Evolutionary conservation across 352 stramenopile species (phyloP), one percentile per base, ranked within the genome.

Genomic region (Phytophthora sp.): DNA sequence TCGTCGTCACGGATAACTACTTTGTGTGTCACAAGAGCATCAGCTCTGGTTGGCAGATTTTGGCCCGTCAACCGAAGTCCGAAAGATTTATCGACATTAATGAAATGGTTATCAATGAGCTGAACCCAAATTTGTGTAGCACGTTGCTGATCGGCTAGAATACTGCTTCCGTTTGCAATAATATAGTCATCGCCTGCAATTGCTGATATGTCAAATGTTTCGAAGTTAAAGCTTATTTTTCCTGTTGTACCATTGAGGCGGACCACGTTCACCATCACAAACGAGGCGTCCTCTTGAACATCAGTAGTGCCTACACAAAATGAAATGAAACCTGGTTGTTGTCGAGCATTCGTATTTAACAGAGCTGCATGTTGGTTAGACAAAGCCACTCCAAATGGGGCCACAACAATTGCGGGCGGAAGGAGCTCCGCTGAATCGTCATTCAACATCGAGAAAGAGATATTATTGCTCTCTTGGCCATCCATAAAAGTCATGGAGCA

Each of bases 1-100:
- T 91, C 82, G 23, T 91, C 73, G 17, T 91, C 82, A 4, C 62
- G 21, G 30, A 91, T 76, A 1, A 59, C 48, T 9, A 91, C 31
- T 21, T 64, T 42, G 6, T 62, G 68, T 1, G 69, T 80, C 7
- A 63, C 37, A 13, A 88, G 31, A 5, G 57, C 23, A 9, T 52
- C 24, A n/a, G 5, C 60, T 2, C 4, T 31, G 2, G 13, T 32
- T 6, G 7, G 18, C 17, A 23, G 43, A 5, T 41, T 17, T 23
- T 54, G 30, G 35, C 74, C 41, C 2, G 32, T 45, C 30, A 91
- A 46, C 1, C 77, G 72, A 51, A 89, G 42, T 1, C 82, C 82
- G 46, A 89, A 82, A 0, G 38, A 34, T 28, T 72, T 72, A 21
- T 54, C 50, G 23, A 60, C 41, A 30, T 79, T 84, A 23, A 74